These are phyloP conservation scores for Microdochium trichocladiopsis DNA, from an alignment of 2,329 filamentous ascomycete genomes.

Conservation along the genomic window DNA sequence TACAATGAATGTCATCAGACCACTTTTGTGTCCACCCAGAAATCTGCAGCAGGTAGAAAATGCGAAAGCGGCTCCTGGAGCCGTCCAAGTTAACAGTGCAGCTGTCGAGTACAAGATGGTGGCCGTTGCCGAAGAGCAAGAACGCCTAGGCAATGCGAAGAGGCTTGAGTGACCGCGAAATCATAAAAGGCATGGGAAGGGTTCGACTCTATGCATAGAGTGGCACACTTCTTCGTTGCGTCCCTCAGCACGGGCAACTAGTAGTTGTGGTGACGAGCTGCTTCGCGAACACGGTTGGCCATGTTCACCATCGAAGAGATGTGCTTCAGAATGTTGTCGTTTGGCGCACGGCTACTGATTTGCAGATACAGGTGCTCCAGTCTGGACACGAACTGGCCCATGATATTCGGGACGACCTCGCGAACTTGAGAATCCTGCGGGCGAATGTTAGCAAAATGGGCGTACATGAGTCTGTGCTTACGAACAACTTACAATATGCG, in stretches of 20 bases:
- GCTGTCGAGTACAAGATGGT: too few species aligned
- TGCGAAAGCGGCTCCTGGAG: too few species aligned
- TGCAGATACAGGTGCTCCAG: slow-evolving; percentile 46
- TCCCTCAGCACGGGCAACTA: slow-evolving; percentile 4
- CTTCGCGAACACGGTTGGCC: slow-evolving; percentile 15
- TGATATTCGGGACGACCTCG: slow-evolving; percentile 50
- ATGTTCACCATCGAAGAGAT: slow-evolving; percentile 34
- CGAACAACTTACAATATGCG: slow-evolving; percentile 39
- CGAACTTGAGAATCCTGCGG: slow-evolving; percentile 45
- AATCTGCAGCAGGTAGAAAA: too few species aligned
- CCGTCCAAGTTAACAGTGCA: too few species aligned
- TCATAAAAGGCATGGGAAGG: not conserved
- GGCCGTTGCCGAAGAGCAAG: not conserved
- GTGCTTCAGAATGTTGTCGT: slow-evolving; percentile 39
- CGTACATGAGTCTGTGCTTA: slow-evolving; percentile 3
- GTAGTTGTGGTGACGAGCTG: slow-evolving; percentile 13
- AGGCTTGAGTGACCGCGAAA: not conserved
- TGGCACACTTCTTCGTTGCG: too few species aligned
- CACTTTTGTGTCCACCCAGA: too few species aligned
- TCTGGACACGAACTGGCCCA: slow-evolving; percentile 43
- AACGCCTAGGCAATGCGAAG: not conserved
- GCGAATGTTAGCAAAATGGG: slow-evolving; percentile 16
- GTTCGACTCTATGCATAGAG: too few species aligned
- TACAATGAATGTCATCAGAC: too few species aligned
- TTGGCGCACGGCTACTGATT: slow-evolving; percentile 38